Percentiles rank a stretch among this genome's conserved stretches.
Conservation (phyloP, 768 basidiomycete genomes). For the Amanita rimosa region DNA sequence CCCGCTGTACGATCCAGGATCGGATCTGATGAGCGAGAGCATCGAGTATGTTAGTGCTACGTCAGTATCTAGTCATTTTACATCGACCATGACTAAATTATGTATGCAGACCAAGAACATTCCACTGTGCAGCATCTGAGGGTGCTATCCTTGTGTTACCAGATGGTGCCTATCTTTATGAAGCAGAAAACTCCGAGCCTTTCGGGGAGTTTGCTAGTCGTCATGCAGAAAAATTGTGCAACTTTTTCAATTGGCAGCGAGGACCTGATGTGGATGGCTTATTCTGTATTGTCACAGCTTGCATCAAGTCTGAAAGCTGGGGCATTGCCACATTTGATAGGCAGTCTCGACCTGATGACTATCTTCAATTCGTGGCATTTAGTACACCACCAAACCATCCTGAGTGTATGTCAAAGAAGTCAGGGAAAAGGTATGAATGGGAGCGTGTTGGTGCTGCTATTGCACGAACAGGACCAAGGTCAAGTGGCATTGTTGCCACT, state of each 20-base stretch:
- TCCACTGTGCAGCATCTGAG: background rate
- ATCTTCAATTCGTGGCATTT: background rate
- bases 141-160: conserved; percentile 12
- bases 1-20: background rate
- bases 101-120: background rate
- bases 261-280: conserved; percentile 8
- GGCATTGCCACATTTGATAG: conserved; percentile 9
- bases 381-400: too few relatives aligned
- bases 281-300: conserved; percentile 14
- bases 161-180: conserved; percentile 7
- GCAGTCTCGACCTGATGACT: background rate
- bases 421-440: background rate
- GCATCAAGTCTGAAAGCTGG: conserved; percentile 11
- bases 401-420: too few relatives aligned
- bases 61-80: background rate
- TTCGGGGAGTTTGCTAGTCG: conserved; percentile 8
- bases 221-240: conserved; percentile 10
- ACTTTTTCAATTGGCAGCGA: conserved; percentile 7
- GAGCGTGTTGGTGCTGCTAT: background rate
- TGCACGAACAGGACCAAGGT: background rate
- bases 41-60: background rate
- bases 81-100: background rate
- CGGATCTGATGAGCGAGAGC: background rate
- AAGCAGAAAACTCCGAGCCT: background rate
- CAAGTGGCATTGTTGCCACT: background rate